A percentile compares a stretch with the other conserved stretches of the same genome.
These are phyloP conservation scores for Penicillium digitatum DNA, from an alignment of 2,329 filamentous ascomycete species.

Conservation along the genomic window DNA sequence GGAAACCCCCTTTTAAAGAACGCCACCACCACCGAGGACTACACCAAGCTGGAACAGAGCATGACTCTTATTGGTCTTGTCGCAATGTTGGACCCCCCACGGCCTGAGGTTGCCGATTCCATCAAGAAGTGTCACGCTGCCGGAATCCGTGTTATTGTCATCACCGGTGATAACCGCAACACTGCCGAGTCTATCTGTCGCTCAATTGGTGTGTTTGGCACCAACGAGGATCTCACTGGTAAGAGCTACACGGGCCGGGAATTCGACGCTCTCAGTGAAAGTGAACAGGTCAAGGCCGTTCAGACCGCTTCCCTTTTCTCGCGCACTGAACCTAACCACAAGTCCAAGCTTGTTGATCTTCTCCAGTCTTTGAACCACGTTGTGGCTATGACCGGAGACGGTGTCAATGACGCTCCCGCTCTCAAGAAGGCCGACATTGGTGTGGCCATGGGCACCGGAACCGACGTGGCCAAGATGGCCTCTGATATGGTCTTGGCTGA, in stretches of 20 bases:
- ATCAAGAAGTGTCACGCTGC: constrained; percentile 87
- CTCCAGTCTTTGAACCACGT: constrained; percentile 90
- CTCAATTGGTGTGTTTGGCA: constrained; percentile 88
- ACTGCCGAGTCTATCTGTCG: constrained; percentile 97
- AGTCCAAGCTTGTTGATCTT: constrained; percentile 95
- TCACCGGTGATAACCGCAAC: constrained; percentile 96
- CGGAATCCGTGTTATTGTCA: constrained; percentile 94
- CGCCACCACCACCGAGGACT: constrained; percentile 79
- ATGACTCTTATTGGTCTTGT: constrained; percentile 92
- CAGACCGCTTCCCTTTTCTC: constrained; percentile 89
- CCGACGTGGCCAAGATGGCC: constrained; percentile 92
- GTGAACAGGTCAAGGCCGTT: constrained; percentile 77
- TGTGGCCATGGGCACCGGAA: constrained; percentile 97
- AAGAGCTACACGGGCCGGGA: constrained; percentile 96
- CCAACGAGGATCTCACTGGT: constrained; percentile 74
- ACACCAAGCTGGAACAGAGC: constrained; percentile 81
- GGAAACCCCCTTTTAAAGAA: constrained; percentile 65
- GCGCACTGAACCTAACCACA: constrained; percentile 90
- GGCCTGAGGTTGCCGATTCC: constrained; percentile 80
- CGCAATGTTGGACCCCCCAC: constrained; percentile 94
- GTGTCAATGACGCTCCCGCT: constrained; percentile 95
- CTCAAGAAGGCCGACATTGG: constrained; percentile 99
- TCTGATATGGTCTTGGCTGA: constrained; percentile 98
- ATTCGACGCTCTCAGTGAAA: constrained; percentile 78
- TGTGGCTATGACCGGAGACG: constrained; percentile 98